Evolutionary conservation across 2,329 filamentous ascomycete species (phyloP), one percentile per base, ranked within the genome.

Genomic region (Aphanoascus verrucosus): DNA sequence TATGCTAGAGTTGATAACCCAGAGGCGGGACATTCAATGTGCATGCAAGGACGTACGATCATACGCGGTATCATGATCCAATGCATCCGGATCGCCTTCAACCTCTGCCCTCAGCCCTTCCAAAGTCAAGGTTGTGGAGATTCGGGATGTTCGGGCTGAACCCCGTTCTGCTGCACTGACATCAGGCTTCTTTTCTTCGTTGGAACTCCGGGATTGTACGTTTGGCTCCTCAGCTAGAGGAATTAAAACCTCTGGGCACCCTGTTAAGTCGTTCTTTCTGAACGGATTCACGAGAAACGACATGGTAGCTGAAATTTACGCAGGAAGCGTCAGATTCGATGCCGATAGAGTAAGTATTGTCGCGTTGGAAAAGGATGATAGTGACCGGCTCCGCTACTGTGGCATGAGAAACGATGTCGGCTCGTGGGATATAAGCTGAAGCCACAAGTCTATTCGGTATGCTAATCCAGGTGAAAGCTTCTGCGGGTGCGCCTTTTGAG

Each of bases 61-160:
- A 72, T 91, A 91, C 48, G 81, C 77, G 2, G 81, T 82, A 72
- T 84, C 80, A 60, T 77, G 74, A n/a, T 75, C 77, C 6, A 72
- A 72, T 28, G 76, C 70, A 11, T 77, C 76, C 53, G 78, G 62
- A 54, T 83, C 81, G 4, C 77, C 76, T 57, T 80, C 77, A 51
- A 88, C 79, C 62, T 88, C 85, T 55, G 78, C 79, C 59, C 83
- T 77, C 56, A 91, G 69, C 4, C 78, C 78, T 59, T 88, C 84
- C 52, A 91, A 73, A 40, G 83, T 88, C 62, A 85, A 81, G 2
- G 52, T 46, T 14, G 64, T 64, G 17, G 62, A 59, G 6, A 19
- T 23, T 11, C 38, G 49, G 7, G 40, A 15, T 6, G 15, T 41
- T 9, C 23, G 20, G 35, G 37, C 31, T 7, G 66, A 66, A 50